These are phyloP conservation scores for Kregervanrija delftensis DNA, from an alignment of 805 yeast genomes.

Conservation along the genomic window DNA sequence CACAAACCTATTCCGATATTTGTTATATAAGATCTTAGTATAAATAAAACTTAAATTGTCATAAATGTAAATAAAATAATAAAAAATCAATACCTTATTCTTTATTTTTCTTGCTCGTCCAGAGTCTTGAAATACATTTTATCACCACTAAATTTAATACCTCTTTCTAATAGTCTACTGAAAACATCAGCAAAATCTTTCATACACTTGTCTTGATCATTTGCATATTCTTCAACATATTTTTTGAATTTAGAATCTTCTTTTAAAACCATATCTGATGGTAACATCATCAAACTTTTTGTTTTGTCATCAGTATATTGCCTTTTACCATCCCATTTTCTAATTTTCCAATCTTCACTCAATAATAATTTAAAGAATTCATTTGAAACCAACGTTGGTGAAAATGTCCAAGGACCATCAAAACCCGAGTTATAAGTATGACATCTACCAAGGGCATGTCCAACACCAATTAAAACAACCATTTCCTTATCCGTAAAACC, in stretches of 20 bases:
- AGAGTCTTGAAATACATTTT: slow-evolving; percentile 54
- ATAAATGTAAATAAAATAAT: background rate
- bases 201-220: slow-evolving; percentile 42
- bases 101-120: slow-evolving; percentile 51
- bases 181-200: slow-evolving; percentile 42
- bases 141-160: slow-evolving; percentile 49
- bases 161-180: slow-evolving; percentile 56
- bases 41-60: background rate
- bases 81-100: background rate
- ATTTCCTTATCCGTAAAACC: slow-evolving; percentile 42
- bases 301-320: slow-evolving; percentile 58
- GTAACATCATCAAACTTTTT: slow-evolving; percentile 51
- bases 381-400: slow-evolving; percentile 68
- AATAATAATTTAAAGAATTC: slow-evolving; percentile 57
- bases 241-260: slow-evolving; percentile 39
- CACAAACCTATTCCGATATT: no score
- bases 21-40: no score
- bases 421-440: slow-evolving; percentile 58
- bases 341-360: slow-evolving; percentile 50
- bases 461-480: slow-evolving; percentile 39
- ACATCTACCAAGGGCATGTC: slow-evolving; percentile 43
- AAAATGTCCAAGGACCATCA: slow-evolving; percentile 88
- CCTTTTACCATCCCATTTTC: slow-evolving; percentile 55
- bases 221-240: slow-evolving; percentile 42
- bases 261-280: slow-evolving; percentile 48